phyloP scores from a whole-genome alignment of 2,329 filamentous ascomycete genomes.

The Colletotrichum tropicicola region DNA sequence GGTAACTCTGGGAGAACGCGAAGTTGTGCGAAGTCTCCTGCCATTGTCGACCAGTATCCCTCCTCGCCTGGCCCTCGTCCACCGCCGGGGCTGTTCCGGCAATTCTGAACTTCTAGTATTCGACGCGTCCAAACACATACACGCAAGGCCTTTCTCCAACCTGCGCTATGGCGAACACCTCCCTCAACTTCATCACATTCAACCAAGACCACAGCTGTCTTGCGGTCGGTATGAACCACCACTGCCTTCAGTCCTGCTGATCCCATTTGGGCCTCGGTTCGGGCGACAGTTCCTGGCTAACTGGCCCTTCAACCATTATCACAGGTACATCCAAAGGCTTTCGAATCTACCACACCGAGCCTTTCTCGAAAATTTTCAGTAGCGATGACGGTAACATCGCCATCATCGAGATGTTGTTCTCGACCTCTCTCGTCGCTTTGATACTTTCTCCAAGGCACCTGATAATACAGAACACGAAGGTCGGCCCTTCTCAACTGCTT shows the following conservation, averaged over 20 bases:
- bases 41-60: neutral
- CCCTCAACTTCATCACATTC: conserved; percentile 98
- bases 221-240: conserved; percentile 77
- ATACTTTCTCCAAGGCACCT: conserved; percentile 91
- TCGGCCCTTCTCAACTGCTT: conserved; percentile 46
- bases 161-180: conserved; percentile 67
- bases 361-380: conserved; percentile 94
- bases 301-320: neutral
- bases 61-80: neutral
- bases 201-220: conserved; percentile 99
- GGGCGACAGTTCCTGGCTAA: conserved; percentile 13
- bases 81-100: conserved; percentile 16
- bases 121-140: neutral
- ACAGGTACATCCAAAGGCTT: conserved; percentile 92
- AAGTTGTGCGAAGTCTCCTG: too few species aligned
- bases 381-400: conserved; percentile 95
- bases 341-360: conserved; percentile 95
- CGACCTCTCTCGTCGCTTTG: conserved; percentile 92
- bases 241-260: neutral
- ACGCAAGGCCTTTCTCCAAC: neutral
- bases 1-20: too few species aligned
- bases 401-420: conserved; percentile 98
- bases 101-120: neutral
- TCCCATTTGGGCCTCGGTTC: neutral
- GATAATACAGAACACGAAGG: conserved; percentile 98